Evolutionary conservation across 345 rosid genomes (phyloP).

Genomic region (Draba incana): DNA sequence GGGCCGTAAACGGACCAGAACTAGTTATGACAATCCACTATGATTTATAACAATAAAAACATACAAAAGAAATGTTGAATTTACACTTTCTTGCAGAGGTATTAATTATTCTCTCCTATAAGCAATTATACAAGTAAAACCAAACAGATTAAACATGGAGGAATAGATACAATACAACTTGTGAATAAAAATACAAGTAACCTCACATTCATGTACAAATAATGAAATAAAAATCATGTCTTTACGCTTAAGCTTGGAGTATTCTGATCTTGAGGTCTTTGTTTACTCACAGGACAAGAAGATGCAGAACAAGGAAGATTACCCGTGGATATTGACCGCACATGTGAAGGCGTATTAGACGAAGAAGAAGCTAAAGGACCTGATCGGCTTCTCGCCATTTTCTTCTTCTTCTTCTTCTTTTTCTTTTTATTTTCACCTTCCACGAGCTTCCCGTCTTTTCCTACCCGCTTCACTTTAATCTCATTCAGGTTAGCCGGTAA

Average conservation of each 20-base stretch:
- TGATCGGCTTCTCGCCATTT: constrained; percentile 30
- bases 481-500: constrained; percentile 81
- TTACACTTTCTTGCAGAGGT: constrained; percentile 17
- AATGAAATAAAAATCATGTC: constrained; percentile 14
- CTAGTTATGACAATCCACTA: no score
- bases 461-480: constrained; percentile 59
- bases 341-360: constrained; percentile 12
- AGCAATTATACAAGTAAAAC: background rate
- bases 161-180: background rate
- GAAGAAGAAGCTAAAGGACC: constrained; percentile 32
- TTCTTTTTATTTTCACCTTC: constrained; percentile 63
- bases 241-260: background rate
- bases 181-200: constrained; percentile 7
- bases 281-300: constrained; percentile 7
- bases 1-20: no score
- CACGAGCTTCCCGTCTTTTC: constrained; percentile 34
- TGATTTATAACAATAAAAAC: no score
- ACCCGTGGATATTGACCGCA: constrained; percentile 30
- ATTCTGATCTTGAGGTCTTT: constrained; percentile 19
- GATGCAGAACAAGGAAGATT: constrained; percentile 9
- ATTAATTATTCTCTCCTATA: constrained; percentile 16
- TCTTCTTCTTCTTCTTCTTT: constrained; percentile 35
- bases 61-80: background rate
- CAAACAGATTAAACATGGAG: background rate
- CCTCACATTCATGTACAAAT: constrained; percentile 23